Evolutionary conservation across 2,329 filamentous ascomycete genomes (phyloP), one percentile per base, ranked within the genome.

Genomic region (Diaporthe batatas): DNA sequence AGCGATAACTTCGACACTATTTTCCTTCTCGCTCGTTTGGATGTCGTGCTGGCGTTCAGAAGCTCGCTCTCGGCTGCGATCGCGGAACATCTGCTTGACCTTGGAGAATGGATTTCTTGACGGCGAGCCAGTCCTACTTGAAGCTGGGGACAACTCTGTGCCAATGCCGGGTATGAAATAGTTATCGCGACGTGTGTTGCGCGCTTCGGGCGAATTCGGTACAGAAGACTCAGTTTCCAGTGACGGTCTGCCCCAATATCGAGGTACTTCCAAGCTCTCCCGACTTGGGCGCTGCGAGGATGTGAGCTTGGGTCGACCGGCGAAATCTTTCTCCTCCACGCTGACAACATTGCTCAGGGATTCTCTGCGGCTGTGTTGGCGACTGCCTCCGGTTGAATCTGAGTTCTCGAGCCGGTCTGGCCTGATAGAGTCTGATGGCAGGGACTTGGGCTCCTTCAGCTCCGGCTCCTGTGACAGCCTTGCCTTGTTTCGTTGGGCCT

Each of bases 121-220:
- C 39, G 92, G 92, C 8, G 93, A 94, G 2, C 85, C 84, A 57
- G 72, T 47, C 32, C 92, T 88, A 77, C 91, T 94, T 10, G 85
- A 85, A 4, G 87, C 84, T 1, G 91, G 88, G 4, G 92, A 93
- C 11, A 92, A 80, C 72, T 93, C 91, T 75, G 89, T 86, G 29
- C 88, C 88, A 73, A 91, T 88, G 16, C 87, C 87, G 5, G 90
- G 89, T 68, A 92, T 86, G 42, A 88, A 85, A 1, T 83, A 81
- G 77, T 84, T 77, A 77, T 89, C 81, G 73, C 86, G 79, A 80
- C 85, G 76, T 11, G 73, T 76, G 6, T 84, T 79, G 47, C 83
- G 86, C n/a, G 86, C 78, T 32, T 87, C 86, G 6, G 90, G 89
- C 0, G 89, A 91, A 39, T 86, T 81, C 12, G 86, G 85, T 18